A percentile compares a stretch with the other conserved stretches of the same genome.
These are phyloP conservation scores for Fusarium brachygibbosum DNA, from an alignment of 2,329 filamentous ascomycete genomes.

Conservation along the genomic window DNA sequence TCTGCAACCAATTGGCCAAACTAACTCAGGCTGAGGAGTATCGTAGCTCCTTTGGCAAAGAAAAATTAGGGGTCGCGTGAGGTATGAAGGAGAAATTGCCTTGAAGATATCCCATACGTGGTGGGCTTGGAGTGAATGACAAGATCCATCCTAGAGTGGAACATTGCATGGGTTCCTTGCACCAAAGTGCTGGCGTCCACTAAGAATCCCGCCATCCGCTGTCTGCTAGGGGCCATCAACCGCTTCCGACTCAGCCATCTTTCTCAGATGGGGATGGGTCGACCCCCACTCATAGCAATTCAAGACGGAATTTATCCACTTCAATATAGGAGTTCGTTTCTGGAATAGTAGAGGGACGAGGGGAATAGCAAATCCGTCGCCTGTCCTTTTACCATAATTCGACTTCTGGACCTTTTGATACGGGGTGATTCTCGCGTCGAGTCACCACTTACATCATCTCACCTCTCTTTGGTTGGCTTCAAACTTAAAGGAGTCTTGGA, in stretches of 20 bases:
- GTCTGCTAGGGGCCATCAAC: constrained; percentile 32
- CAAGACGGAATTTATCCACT: constrained; percentile 32
- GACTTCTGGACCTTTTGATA: constrained; percentile 8
- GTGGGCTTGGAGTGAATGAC: constrained; percentile 6
- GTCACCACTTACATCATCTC: constrained; percentile 34
- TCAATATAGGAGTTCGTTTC: constrained; percentile 41
- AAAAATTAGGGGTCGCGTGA: constrained; percentile 34
- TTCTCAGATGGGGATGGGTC: constrained; percentile 24
- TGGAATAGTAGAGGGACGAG: constrained; percentile 30
- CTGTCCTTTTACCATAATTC: constrained; percentile 20
- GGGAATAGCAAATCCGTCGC: constrained; percentile 22
- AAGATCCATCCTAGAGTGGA: constrained; percentile 3
- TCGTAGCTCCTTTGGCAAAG: neutral
- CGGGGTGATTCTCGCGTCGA: constrained; percentile 15
- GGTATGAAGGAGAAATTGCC: constrained; percentile 38
- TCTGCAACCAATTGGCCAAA: neutral
- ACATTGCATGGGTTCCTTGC: constrained; percentile 14
- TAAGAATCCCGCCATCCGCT: constrained; percentile 34
- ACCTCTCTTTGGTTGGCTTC: constrained; percentile 21
- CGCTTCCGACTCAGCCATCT: constrained; percentile 36
- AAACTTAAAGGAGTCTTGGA: constrained; percentile 42
- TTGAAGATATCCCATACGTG: constrained; percentile 4
- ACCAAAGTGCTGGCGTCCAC: constrained; percentile 8
- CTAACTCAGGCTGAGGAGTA: neutral
- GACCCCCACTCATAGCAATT: constrained; percentile 37